Evolutionary conservation across 169 alveolate species (phyloP).

Genomic region (Plasmodium chabaudi): DNA sequence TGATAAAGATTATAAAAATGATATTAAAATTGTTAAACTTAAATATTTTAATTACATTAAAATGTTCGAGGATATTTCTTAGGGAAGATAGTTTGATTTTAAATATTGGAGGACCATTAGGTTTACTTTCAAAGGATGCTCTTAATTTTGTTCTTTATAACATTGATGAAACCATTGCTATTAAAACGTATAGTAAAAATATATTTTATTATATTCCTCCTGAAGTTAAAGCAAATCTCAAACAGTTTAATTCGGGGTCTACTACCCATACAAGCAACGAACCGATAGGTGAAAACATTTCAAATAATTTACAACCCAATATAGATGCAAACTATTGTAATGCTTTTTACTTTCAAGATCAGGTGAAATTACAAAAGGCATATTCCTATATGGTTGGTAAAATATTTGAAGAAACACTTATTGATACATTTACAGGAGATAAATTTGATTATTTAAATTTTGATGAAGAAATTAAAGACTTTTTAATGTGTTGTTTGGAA

Average conservation of each 20-base stretch:
- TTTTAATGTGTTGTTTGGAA: constrained; percentile 22
- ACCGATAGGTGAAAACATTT: not conserved
- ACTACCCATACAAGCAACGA: not conserved
- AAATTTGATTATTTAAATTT: constrained; percentile 63
- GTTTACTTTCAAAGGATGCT: constrained; percentile 25
- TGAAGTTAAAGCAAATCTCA: constrained; percentile 7
- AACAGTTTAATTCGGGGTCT: not conserved
- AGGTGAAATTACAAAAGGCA: constrained; percentile 38
- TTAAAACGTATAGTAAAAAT: constrained; percentile 43
- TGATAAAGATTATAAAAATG: constrained; percentile 29
- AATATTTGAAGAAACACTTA: constrained; percentile 61
- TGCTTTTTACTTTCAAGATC: constrained; percentile 25
- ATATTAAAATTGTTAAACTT: constrained; percentile 11
- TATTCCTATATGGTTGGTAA: constrained; percentile 68
- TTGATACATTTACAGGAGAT: constrained; percentile 66
- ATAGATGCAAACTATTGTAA: not conserved
- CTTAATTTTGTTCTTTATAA: constrained; percentile 11
- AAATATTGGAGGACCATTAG: constrained; percentile 53
- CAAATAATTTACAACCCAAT: not conserved
- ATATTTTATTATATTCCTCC: constrained; percentile 56
- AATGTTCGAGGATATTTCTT: constrained; percentile 51
- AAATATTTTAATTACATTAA: constrained; percentile 14
- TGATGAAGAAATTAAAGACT: constrained; percentile 40
- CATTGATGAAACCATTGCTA: constrained; percentile 51
- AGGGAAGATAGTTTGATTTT: constrained; percentile 45